Percentiles rank a stretch among this genome's conserved stretches.
Evolutionary conservation across 257 asterid species (phyloP).

Genomic region (Craterostigma plantagineum): DNA sequence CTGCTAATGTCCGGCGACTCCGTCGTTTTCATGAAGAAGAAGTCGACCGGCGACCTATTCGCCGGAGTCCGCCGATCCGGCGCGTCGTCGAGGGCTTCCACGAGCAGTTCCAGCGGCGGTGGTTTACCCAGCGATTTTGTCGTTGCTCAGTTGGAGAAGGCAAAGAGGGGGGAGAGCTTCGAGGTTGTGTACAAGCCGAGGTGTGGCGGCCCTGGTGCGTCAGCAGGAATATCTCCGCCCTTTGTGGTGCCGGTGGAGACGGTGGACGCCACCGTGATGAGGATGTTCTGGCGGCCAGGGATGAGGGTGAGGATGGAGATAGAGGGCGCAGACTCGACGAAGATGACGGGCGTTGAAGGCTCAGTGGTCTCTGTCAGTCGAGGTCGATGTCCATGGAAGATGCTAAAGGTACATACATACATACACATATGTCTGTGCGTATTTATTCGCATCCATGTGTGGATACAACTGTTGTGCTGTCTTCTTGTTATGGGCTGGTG

Average conservation of each 20-base stretch:
- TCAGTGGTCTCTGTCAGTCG: constrained; percentile 7
- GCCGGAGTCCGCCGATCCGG: constrained; percentile 30
- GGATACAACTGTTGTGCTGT: no score
- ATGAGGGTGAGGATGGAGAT: constrained; percentile 27
- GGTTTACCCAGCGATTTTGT: constrained; percentile 9
- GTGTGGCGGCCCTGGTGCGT: constrained; percentile 14
- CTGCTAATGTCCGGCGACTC: constrained; percentile 39
- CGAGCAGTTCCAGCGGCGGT: not conserved
- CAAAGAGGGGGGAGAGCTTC: constrained; percentile 26
- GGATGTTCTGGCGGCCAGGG: constrained; percentile 21
- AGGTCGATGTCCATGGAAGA: constrained; percentile 34
- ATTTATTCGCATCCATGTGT: no score
- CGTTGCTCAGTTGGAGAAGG: constrained; percentile 13
- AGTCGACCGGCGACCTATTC: constrained; percentile 20
- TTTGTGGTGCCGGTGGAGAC: constrained; percentile 40
- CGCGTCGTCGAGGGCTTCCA: not conserved
- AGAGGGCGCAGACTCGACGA: constrained; percentile 29
- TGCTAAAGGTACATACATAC: constrained; percentile 38
- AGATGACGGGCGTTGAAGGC: constrained; percentile 28
- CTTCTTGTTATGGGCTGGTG: not conserved
- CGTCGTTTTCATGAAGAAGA: constrained; percentile 25
- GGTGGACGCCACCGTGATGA: constrained; percentile 17
- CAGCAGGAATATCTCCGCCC: constrained; percentile 9
- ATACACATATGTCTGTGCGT: not conserved
- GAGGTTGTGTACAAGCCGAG: constrained; percentile 40